A percentile compares a stretch with the other conserved stretches of the same genome.
These are phyloP conservation scores for Echinochloa phyllopogon DNA, from an alignment of 176 grass and related monocot genomes.

Conservation along the genomic window DNA sequence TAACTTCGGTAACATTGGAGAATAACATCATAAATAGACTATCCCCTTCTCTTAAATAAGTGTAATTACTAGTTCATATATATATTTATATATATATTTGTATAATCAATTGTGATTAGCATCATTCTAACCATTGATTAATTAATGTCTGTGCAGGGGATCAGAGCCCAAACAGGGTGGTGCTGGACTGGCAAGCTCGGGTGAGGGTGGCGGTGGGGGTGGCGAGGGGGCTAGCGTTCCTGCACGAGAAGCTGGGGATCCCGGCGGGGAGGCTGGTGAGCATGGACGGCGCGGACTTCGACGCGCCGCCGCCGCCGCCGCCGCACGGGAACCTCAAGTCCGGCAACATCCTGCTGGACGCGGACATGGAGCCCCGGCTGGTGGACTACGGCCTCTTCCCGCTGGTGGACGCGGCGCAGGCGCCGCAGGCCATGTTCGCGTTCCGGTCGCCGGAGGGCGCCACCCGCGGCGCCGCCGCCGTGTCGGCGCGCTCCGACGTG, in stretches of 20 bases:
- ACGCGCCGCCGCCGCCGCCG: conserved; percentile 52
- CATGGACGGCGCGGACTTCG: conserved; percentile 56
- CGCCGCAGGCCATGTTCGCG: conserved; percentile 64
- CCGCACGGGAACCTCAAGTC: conserved; percentile 86
- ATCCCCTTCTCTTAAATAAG: too few relatives aligned
- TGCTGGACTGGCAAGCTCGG: conserved; percentile 56
- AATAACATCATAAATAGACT: too few relatives aligned
- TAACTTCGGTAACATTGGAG: too few relatives aligned
- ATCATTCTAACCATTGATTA: not conserved
- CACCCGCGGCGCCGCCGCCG: conserved; percentile 20
- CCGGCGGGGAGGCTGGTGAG: conserved; percentile 35
- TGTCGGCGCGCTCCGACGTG: conserved; percentile 67
- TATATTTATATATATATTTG: too few relatives aligned
- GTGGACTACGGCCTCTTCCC: conserved; percentile 66
- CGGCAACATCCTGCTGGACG: conserved; percentile 68
- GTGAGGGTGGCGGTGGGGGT: conserved; percentile 59
- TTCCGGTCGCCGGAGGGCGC: conserved; percentile 64
- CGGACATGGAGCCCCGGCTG: conserved; percentile 52
- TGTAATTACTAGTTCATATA: too few relatives aligned
- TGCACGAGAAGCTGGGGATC: conserved; percentile 55
- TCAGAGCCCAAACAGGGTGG: conserved; percentile 44
- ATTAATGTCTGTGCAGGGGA: conserved; percentile 48
- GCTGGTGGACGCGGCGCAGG: conserved; percentile 55
- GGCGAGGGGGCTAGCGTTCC: conserved; percentile 59
- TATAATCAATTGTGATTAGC: not conserved